Evolutionary conservation across 345 rosid genomes (phyloP).

Genomic region (Kernera saxatilis): DNA sequence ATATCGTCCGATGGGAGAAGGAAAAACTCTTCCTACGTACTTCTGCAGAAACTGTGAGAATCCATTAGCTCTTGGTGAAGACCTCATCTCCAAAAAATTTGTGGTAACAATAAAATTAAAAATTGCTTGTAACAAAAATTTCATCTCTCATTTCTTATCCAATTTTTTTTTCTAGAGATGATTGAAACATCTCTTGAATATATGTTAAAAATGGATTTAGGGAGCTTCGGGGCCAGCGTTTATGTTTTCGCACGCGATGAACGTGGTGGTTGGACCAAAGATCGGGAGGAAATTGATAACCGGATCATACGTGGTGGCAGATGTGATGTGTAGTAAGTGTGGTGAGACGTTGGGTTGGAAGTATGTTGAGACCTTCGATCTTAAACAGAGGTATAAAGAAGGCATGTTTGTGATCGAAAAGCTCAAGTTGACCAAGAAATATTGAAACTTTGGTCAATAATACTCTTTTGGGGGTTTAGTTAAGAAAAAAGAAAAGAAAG

Average conservation of each 20-base stretch:
- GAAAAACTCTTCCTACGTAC: conserved; percentile 33
- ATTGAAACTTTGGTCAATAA: conserved; percentile 24
- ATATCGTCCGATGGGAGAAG: conserved; percentile 21
- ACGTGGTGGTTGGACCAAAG: conserved; percentile 58
- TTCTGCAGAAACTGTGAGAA: conserved; percentile 71
- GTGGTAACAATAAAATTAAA: neutral
- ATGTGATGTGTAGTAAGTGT: conserved; percentile 61
- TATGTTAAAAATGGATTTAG: conserved; percentile 25
- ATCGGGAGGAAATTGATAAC: conserved; percentile 62
- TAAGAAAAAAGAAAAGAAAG: neutral
- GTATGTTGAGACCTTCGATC: conserved; percentile 64
- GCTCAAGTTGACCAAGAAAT: conserved; percentile 53
- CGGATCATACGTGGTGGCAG: conserved; percentile 80
- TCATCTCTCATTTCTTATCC: neutral
- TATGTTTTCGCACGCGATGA: conserved; percentile 77
- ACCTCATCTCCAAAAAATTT: conserved; percentile 62
- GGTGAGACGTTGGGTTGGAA: conserved; percentile 72
- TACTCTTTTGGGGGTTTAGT: neutral
- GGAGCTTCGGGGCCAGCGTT: conserved; percentile 73
- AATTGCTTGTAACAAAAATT: neutral
- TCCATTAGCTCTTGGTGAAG: conserved; percentile 70
- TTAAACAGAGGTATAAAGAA: conserved; percentile 69
- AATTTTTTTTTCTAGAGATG: neutral
- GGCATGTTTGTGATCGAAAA: conserved; percentile 77
- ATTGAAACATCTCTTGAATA: neutral